Conservation (phyloP, 2,329 filamentous ascomycete genomes). For the Macroventuria anomochaeta region DNA sequence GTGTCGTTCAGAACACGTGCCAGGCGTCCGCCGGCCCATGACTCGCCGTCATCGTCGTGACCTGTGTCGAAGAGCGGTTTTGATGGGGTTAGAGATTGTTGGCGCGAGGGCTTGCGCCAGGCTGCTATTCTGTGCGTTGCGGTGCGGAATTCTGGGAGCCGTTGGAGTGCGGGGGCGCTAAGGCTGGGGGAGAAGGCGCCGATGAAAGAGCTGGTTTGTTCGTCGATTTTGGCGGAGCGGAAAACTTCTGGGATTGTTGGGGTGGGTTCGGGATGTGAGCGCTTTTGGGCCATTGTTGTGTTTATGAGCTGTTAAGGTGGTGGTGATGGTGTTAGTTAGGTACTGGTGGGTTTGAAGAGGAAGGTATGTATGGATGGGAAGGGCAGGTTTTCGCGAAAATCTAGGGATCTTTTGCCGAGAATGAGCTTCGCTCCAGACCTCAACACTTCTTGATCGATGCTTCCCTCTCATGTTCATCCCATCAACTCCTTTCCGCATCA, state of each 20-base stretch:
- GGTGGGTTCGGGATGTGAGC: constrained; percentile 31
- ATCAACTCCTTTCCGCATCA: neutral
- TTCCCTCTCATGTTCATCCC: neutral
- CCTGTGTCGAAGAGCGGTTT: constrained; percentile 52
- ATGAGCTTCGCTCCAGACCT: neutral
- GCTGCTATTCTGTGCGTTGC: constrained; percentile 61
- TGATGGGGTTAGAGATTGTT: constrained; percentile 52
- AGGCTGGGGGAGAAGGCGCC: constrained; percentile 58
- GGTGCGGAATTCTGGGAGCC: constrained; percentile 51
- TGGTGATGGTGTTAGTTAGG: neutral
- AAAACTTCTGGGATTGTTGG: constrained; percentile 45
- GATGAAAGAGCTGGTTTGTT: constrained; percentile 60
- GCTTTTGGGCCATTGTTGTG: constrained; percentile 42
- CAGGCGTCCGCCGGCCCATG: constrained; percentile 57
- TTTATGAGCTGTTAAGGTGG: constrained; percentile 2
- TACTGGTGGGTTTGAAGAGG: constrained; percentile 5
- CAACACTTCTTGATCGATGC: neutral
- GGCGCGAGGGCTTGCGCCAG: constrained; percentile 57
- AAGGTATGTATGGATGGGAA: constrained; percentile 4
- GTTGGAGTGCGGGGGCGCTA: constrained; percentile 51
- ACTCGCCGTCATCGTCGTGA: constrained; percentile 62
- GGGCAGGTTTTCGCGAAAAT: constrained; percentile 21
- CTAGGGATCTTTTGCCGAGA: constrained; percentile 19
- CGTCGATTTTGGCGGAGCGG: constrained; percentile 54
- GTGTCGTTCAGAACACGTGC: constrained; percentile 55